Evolutionary conservation across 148 eudicot genomes (phyloP), one percentile per base, ranked within the genome.

Genomic region (Persicaria maculosa): DNA sequence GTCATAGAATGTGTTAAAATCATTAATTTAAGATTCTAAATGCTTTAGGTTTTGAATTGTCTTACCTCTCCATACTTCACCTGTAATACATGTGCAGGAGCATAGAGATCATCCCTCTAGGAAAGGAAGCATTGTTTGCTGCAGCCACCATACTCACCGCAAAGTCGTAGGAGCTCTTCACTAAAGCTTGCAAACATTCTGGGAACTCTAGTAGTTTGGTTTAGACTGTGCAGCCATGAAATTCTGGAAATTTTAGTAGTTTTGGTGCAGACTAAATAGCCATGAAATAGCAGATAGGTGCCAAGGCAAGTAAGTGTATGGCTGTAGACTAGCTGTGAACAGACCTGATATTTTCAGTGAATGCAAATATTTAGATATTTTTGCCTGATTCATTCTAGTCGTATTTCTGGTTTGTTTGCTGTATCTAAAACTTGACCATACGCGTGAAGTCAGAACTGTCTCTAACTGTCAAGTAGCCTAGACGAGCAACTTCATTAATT

Each of bases 101-200:
- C 46, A 68, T 83, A 74, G 84, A 77, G 81, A 80, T 93, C 67
- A 74, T 84, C 74, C 80, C 88, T 54, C 74, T 86, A 44, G 90
- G 88, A 40, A 88, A 85, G 86, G 93, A 85, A 83, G 97, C 98
- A 44, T 50, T 93, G 72, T 86, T 91, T 80, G 88, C 93, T 67
- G 98, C 98, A 54, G 87, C 85, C 50, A 78, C 81, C 64, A 70
- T 91, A 68, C 89, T 91, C 43, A 84, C 92, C 31, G 70, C 85
- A 4, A 80, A 75, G 67, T 77, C 82, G 46, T 86, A 79, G 86
- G 77, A 75, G 75, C 78, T 76, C 67, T 77, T 9, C 73, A 79
- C 77, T 81, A 74, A 31, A 31, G 71, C n/a, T 40, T 57, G 40
- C 40, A 31, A 3, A 31, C 40, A 31, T 25, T 6, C 3, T 19